Evolutionary conservation across 2,329 filamentous ascomycete species (phyloP).

Genomic region (Tolypocladium nubicola): DNA sequence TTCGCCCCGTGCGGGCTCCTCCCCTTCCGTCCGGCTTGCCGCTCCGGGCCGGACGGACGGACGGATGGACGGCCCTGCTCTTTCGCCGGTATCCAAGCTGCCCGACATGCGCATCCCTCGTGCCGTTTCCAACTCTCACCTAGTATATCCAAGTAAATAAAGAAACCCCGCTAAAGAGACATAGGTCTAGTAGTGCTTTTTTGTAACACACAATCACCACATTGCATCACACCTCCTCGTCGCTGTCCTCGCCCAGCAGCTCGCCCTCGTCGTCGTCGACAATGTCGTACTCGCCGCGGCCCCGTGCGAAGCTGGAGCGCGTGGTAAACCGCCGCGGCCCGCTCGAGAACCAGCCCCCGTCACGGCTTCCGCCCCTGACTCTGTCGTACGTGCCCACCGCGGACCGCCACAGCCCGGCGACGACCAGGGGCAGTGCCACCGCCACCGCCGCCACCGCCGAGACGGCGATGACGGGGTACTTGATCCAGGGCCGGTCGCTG

Average conservation of each 20-base stretch:
- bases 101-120: no score
- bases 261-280: constrained; percentile 94
- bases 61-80: background rate
- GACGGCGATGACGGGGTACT: constrained; percentile 67
- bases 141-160: background rate
- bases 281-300: constrained; percentile 75
- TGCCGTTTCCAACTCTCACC: background rate
- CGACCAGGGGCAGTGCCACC: constrained; percentile 58
- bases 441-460: constrained; percentile 52
- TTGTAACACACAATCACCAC: background rate
- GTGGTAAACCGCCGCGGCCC: constrained; percentile 70
- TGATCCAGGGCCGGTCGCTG: constrained; percentile 65
- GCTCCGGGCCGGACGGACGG: background rate
- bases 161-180: background rate
- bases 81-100: background rate
- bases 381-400: constrained; percentile 40
- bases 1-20: background rate
- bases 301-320: constrained; percentile 77
- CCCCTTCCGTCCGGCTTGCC: background rate
- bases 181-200: background rate
- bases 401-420: constrained; percentile 61
- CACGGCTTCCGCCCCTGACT: constrained; percentile 35
- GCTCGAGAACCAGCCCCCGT: constrained; percentile 40
- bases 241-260: constrained; percentile 83
- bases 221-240: constrained; percentile 58